A percentile compares a stretch with the other conserved stretches of the same genome.
These are phyloP conservation scores for Zoysia matrella DNA, from an alignment of 202 grass and related monocot species.

Conservation along the genomic window DNA sequence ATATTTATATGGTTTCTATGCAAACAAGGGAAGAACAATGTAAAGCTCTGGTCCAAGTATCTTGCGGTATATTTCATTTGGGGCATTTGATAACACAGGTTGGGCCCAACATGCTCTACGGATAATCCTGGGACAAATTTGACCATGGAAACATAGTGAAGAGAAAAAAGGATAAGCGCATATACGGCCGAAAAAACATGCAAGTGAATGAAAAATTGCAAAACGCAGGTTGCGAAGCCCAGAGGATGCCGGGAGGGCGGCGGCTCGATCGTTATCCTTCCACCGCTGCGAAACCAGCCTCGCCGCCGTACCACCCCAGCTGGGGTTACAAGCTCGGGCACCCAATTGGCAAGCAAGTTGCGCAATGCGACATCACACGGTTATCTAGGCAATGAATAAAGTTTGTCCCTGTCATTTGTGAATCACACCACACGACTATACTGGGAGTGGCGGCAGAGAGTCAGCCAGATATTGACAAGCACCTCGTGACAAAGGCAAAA, in stretches of 20 bases:
- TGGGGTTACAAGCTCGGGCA: slow-evolving; percentile 40
- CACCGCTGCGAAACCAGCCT: slow-evolving; percentile 54
- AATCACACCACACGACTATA: not conserved
- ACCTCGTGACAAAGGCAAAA: slow-evolving; percentile 1
- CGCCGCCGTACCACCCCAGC: slow-evolving; percentile 25
- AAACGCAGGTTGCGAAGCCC: not conserved
- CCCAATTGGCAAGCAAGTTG: slow-evolving; percentile 44
- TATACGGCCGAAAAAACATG: too few species aligned
- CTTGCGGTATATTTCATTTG: too few species aligned
- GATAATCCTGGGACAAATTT: too few species aligned
- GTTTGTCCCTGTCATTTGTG: not conserved
- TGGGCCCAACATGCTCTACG: too few species aligned
- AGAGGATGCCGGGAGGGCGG: not conserved
- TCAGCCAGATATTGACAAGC: not conserved
- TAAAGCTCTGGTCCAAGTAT: too few species aligned
- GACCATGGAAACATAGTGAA: too few species aligned
- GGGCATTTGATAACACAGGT: too few species aligned
- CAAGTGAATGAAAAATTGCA: too few species aligned
- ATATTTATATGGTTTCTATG: too few species aligned
- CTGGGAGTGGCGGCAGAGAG: not conserved
- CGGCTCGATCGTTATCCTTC: slow-evolving; percentile 43
- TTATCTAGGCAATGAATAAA: slow-evolving; percentile 32
- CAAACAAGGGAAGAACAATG: too few species aligned
- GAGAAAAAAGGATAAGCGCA: too few species aligned
- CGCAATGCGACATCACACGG: slow-evolving; percentile 27